Conservation (phyloP, 306 rosid genomes). For the Quercus gilva region DNA sequence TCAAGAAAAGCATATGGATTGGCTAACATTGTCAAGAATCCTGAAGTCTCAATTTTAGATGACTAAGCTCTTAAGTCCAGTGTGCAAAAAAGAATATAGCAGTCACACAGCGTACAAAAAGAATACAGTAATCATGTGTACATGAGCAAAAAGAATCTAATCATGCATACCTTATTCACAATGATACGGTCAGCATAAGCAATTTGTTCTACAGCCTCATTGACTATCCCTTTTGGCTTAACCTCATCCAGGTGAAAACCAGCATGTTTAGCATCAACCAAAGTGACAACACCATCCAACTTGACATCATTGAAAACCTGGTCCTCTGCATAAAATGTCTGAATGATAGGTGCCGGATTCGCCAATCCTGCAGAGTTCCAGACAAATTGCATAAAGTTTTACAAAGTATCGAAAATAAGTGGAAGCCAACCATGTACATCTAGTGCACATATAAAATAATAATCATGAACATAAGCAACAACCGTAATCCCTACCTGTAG, state of each 20-base stretch:
- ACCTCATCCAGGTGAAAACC: constrained; percentile 78
- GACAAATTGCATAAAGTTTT: constrained; percentile 6
- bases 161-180: constrained; percentile 71
- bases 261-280: constrained; percentile 93
- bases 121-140: too few relatives aligned
- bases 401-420: neutral
- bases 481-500: constrained; percentile 51
- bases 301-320: constrained; percentile 74
- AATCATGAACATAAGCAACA: neutral
- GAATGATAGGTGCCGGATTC: constrained; percentile 92
- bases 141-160: neutral
- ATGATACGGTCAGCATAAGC: constrained; percentile 96
- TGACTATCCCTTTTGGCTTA: constrained; percentile 84
- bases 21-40: too few relatives aligned
- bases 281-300: constrained; percentile 95
- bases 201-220: constrained; percentile 91
- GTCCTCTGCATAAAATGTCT: constrained; percentile 95
- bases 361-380: constrained; percentile 67
- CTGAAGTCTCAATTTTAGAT: neutral
- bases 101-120: too few relatives aligned
- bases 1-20: too few relatives aligned
- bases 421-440: neutral
- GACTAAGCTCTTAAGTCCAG: neutral
- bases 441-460: neutral
- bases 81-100: neutral